Evolutionary conservation across 306 rosid genomes (phyloP), one percentile per base, ranked within the genome.

Genomic region (Casuarina cunninghamiana): DNA sequence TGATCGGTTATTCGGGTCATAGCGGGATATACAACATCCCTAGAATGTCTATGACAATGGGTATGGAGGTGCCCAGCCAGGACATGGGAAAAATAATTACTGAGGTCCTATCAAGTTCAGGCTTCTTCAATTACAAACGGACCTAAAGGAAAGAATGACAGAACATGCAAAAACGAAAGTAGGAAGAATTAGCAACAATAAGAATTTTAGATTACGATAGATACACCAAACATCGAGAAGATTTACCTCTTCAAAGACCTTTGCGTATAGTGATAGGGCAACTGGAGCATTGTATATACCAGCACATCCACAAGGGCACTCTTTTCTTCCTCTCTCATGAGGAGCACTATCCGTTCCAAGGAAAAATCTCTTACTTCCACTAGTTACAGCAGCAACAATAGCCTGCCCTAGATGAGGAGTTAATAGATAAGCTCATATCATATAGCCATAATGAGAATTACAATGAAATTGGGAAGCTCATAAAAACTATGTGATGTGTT

Each of bases 261-360:
- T 94, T 45, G 97, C 94, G 62, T 94, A 94, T 55, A 90, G 74
- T 68, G 98, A 89, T 65, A 94, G 76, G 76, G 98, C 96, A 60
- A 94, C 94, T 16, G 89, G 93, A 73, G 96, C 89, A 70, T 85
- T 92, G 90, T 82, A 92, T 84, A 92, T 87, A 79, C 98, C 98
- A 65, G 97, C 96, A 86, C 98, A 90, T 35, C 98, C 96, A 80
- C 98, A 94, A 39, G 93, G 0, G 74, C 87, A 71, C 82, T 94
- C 98, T 83, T 94, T 94, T 16, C 75, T 90, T 69, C 49, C 90
- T 80, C 85, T 89, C 79, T 94, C 98, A 77, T 92, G 98, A 53
- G 98, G 98, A 77, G 97, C 98, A 55, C 97, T 94, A 80, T 94
- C 97, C 53, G 96, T 90, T 81, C 98, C 98, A 42, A 94, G 92